Evolutionary conservation across 371 early-diverging fungal genomes (phyloP), one percentile per base, ranked within the genome.

Genomic region (Circinella minor): DNA sequence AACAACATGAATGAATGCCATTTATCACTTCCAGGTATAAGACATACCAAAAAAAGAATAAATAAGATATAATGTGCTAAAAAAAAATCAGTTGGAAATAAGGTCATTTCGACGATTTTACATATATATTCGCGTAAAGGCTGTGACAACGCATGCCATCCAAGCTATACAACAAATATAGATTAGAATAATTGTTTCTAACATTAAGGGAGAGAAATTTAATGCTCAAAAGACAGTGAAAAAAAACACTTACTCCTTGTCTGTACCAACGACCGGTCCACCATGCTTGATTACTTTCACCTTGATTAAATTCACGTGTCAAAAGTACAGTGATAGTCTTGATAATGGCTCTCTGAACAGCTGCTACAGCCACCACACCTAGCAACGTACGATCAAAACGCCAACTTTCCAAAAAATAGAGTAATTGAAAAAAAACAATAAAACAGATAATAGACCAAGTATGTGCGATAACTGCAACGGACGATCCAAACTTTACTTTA

Each of bases 241-340:
- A 11, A 43, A 43, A 43, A 43, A 62, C n/a, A 49, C 79, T 75
- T 80, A 82, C 82, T 36, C 90, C 92, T 59, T 88, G 87, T 55
- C 89, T 88, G 54, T 89, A 86, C 94, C 96, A 95, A 48, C 87
- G 85, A 38, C 96, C 96, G 4, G 92, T 92, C 96, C 95, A 95
- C 95, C 95, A 94, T 8, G 93, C 93, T 67, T 86, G 81, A 73
- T 93, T 93, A 63, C 90, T 88, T 72, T 88, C 89, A 65, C 89
- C 91, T 63, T 90, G 83, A 55, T 87, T 82, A 75, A 92, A 90
- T 74, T 94, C 94, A 36, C 94, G 88, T 36, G 94, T 88, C 63
- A 95, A 80, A 38, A 89, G 73, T 27, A 87, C 79, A 36, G 91
- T 90, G 67, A 94, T 64, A 10, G 91, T 61, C 61, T 90, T 87